Evolutionary conservation across 164 flowering plant species (phyloP), one percentile per base, ranked within the genome.

Genomic region (Annona cherimola): DNA sequence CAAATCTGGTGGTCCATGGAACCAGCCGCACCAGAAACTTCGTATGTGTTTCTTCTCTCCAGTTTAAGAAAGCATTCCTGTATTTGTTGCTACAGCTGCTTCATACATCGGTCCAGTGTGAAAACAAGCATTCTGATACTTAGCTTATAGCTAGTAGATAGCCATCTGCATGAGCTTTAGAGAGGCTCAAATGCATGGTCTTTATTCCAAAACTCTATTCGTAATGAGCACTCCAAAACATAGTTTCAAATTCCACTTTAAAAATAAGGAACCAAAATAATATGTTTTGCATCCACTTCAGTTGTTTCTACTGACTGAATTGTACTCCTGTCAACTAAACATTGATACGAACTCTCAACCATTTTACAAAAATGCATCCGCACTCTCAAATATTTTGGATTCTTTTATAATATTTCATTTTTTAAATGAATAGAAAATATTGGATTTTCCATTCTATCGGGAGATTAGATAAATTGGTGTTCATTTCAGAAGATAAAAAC

Each of bases 1-100:
- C 98, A 42, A 95, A 95, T 79, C 99, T 95, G 4, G 91, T 93
- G 0, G 99, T 95, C 73, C 97, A 96, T 76, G 88, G 98, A 86
- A 93, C 99, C 74, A 87, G 97, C 83, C 89, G 97, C 76, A 96
- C 99, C 75, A 87, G 97, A 83, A 83, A 81, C 72, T 96, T 93
- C 69, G 99, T 96, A 86, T 19, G 98, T 63, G 16, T 42, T 41
- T 71, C 45, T 40, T 41, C 75, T 73, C 74, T 69, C 59, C 45
- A 45, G 42, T 69, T 71, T 3, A 68, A 71, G 2, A 73, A 60
- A 61, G 50, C 57, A 9, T 43, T 67, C 45, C 7, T 57, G 45
- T 45, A 8, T 19, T 20, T 35, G 26, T 18, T 35, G 43, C 42
- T 20, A 16, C 20, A 62, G 41, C 41, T 26, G 66, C 43, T 64